A percentile compares a stretch with the other conserved stretches of the same genome.
phyloP scores from a whole-genome alignment of 768 basidiomycete species.

The Hypholoma sublateritium region DNA sequence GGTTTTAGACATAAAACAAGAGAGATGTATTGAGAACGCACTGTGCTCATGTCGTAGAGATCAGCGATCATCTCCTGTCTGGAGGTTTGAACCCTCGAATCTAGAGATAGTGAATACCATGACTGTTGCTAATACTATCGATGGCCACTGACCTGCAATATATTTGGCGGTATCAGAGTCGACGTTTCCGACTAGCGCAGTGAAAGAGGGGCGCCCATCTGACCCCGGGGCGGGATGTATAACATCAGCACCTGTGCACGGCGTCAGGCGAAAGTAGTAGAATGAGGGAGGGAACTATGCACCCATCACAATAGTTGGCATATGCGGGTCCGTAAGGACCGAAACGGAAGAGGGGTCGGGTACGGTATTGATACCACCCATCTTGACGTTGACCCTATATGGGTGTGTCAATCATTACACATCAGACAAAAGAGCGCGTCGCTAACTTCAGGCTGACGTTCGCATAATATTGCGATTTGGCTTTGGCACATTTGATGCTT shows the following conservation, averaged over 20 bases:
- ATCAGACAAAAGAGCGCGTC: not conserved
- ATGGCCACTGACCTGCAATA: constrained; percentile 34
- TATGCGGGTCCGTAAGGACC: constrained; percentile 63
- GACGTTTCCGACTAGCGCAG: constrained; percentile 77
- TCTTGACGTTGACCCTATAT: constrained; percentile 75
- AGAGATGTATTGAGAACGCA: constrained; percentile 18
- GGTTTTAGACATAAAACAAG: not conserved
- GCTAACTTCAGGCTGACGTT: constrained; percentile 78
- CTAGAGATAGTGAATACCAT: constrained; percentile 24
- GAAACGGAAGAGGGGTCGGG: constrained; percentile 69
- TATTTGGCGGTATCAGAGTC: constrained; percentile 79
- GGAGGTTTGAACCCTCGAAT: constrained; percentile 64
- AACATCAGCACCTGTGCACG: constrained; percentile 66
- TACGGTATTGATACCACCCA: constrained; percentile 80
- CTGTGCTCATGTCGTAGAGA: constrained; percentile 63
- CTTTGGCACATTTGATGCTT: constrained; percentile 59
- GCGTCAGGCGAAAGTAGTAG: not conserved
- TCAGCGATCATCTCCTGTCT: constrained; percentile 79
- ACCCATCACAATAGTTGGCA: constrained; percentile 83
- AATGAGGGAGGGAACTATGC: constrained; percentile 6
- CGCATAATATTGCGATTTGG: constrained; percentile 77
- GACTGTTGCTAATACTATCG: constrained; percentile 9
- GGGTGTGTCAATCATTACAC: not conserved
- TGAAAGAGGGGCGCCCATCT: constrained; percentile 78
- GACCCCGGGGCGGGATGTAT: constrained; percentile 83